Evolutionary conservation across 176 grass and related monocot genomes (phyloP).

Genomic region (Phoenix roebelenii): DNA sequence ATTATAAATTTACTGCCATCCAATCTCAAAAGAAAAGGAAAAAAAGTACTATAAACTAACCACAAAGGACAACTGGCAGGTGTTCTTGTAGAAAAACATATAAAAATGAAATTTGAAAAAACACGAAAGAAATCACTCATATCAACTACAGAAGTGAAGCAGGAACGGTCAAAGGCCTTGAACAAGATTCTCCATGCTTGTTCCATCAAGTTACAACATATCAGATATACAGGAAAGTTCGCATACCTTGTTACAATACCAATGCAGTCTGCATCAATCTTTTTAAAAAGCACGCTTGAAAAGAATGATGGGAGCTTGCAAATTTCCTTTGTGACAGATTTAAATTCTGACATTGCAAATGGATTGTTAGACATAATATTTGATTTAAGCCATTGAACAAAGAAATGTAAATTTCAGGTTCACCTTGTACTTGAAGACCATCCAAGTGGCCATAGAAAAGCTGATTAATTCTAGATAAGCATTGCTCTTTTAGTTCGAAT

Average conservation of each 20-base stretch:
- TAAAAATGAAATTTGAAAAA: not conserved
- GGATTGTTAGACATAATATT: not conserved
- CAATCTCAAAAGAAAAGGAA: not conserved
- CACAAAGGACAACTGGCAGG: not conserved
- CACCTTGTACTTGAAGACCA: slow-evolving; percentile 65
- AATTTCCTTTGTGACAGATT: slow-evolving; percentile 86
- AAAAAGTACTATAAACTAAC: not conserved
- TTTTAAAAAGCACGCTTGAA: slow-evolving; percentile 64
- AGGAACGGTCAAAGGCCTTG: no score
- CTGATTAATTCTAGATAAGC: slow-evolving; percentile 45
- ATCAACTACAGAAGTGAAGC: no score
- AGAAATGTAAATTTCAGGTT: not conserved
- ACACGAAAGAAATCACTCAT: not conserved
- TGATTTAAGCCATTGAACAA: not conserved
- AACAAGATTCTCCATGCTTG: no score
- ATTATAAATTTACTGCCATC: not conserved
- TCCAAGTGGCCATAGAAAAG: slow-evolving; percentile 53
- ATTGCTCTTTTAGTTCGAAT: slow-evolving; percentile 51
- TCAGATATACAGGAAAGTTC: slow-evolving; percentile 3
- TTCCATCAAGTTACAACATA: not conserved
- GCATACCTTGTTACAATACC: slow-evolving; percentile 61
- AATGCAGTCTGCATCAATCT: slow-evolving; percentile 54
- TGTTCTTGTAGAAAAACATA: not conserved
- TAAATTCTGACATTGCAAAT: slow-evolving; percentile 55
- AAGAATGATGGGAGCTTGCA: slow-evolving; percentile 91